Evolutionary conservation across 2,329 filamentous ascomycete genomes (phyloP).

Genomic region (Parascedosporium putredinis): DNA sequence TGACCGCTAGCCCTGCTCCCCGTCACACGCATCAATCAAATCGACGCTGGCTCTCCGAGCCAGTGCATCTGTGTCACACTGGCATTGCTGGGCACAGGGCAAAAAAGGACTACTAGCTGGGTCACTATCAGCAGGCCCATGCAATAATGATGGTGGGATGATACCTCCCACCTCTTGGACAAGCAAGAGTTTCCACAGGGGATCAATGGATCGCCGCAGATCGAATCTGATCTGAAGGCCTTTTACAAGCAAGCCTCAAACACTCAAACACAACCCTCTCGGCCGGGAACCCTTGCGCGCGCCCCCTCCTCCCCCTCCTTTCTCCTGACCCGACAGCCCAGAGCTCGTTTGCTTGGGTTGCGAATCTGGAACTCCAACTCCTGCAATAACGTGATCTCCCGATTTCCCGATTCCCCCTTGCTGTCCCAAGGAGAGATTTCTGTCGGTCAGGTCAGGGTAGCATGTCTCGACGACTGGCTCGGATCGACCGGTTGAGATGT

Average conservation of each 20-base stretch:
- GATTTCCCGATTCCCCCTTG: not conserved
- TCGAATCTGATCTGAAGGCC: not conserved
- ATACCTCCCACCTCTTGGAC: too few relatives aligned
- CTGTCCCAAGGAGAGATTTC: not conserved
- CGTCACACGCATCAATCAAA: too few relatives aligned
- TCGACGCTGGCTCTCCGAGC: too few relatives aligned
- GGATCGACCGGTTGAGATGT: not conserved
- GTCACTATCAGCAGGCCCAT: too few relatives aligned
- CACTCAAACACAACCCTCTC: not conserved
- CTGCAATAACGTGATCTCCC: too few relatives aligned
- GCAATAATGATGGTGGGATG: too few relatives aligned
- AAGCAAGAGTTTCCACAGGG: too few relatives aligned
- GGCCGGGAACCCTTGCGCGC: not conserved
- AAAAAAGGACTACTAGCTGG: too few relatives aligned
- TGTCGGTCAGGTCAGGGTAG: not conserved
- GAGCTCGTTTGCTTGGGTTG: not conserved
- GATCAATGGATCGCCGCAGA: not conserved
- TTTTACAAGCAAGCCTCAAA: not conserved
- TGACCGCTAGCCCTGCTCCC: too few relatives aligned
- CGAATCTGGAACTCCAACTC: not conserved
- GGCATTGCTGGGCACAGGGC: too few relatives aligned
- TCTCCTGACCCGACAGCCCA: too few relatives aligned
- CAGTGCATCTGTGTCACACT: too few relatives aligned
- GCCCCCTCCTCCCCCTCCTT: not conserved
- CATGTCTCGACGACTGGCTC: not conserved